phyloP scores from a whole-genome alignment of 441 rosid species.

The Populus tomentosa region DNA sequence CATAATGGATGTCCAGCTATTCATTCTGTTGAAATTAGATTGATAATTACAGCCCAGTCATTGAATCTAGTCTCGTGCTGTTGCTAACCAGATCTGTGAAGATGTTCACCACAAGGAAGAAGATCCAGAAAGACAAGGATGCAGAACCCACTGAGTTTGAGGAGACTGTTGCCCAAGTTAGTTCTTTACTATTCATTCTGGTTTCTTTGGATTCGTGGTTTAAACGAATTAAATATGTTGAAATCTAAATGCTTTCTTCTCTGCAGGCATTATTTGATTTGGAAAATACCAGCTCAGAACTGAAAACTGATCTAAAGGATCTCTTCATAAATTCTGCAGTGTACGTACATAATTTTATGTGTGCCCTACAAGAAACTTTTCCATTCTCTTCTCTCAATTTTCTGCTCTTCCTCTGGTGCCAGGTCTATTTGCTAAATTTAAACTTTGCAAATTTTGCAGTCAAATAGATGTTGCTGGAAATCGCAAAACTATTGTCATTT shows the following conservation, averaged over 20 bases:
- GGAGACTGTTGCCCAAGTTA: too few relatives aligned
- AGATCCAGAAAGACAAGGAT: too few relatives aligned
- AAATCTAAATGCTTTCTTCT: not conserved
- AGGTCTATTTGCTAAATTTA: not conserved
- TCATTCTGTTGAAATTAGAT: not conserved
- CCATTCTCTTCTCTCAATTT: not conserved
- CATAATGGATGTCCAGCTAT: not conserved
- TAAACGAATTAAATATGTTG: not conserved
- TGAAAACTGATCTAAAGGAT: slow-evolving; percentile 39
- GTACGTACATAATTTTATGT: slow-evolving; percentile 22
- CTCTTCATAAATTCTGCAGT: slow-evolving; percentile 56
- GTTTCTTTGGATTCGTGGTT: not conserved
- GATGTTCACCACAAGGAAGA: slow-evolving; percentile 55
- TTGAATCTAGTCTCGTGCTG: not conserved
- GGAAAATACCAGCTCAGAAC: slow-evolving; percentile 61
- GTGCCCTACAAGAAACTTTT: not conserved
- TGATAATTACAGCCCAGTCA: not conserved
- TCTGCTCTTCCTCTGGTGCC: not conserved
- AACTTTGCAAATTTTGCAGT: slow-evolving; percentile 25
- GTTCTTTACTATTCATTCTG: not conserved
- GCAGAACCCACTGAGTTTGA: too few relatives aligned
- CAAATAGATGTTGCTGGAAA: slow-evolving; percentile 63
- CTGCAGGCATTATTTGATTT: slow-evolving; percentile 59
- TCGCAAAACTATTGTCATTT: slow-evolving; percentile 60
- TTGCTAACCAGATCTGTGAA: slow-evolving; percentile 28